phyloP scores from a whole-genome alignment of 352 stramenopile species.

The Globisporangium rhizosaccharum region DNA sequence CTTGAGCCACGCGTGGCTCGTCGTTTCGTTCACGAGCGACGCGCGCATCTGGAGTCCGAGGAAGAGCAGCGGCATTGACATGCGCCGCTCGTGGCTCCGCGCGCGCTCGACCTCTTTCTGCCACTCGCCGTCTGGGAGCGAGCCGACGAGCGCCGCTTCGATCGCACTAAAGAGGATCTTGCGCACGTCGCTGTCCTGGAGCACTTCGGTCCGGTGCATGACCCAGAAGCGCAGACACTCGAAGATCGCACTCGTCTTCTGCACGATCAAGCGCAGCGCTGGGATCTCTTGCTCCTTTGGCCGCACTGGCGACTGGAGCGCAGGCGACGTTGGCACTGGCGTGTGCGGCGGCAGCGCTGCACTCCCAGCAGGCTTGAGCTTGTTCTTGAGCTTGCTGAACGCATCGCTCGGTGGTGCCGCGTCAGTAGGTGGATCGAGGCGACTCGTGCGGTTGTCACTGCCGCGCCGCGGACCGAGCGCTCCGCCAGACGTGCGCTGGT shows the following conservation, averaged over 20 bases:
- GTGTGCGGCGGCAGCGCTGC: slow-evolving; percentile 5
- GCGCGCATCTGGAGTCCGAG: slow-evolving; percentile 81
- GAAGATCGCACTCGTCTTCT: slow-evolving; percentile 84
- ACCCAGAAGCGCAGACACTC: slow-evolving; percentile 84
- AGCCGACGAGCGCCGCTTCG: slow-evolving; percentile 78
- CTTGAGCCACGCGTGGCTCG: slow-evolving; percentile 65
- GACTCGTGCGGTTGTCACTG: slow-evolving; percentile 46
- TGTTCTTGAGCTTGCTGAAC: slow-evolving; percentile 74
- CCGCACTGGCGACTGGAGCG: slow-evolving; percentile 30
- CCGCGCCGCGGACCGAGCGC: slow-evolving; percentile 25
- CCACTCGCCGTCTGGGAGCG: slow-evolving; percentile 74
- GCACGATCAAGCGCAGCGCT: slow-evolving; percentile 65
- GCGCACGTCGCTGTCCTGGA: slow-evolving; percentile 77
- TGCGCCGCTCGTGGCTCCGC: slow-evolving; percentile 48
- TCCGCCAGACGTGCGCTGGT: slow-evolving; percentile 17
- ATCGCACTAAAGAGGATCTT: slow-evolving; percentile 84
- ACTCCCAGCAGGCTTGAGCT: slow-evolving; percentile 31
- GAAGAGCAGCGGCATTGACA: slow-evolving; percentile 83
- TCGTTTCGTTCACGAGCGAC: slow-evolving; percentile 68
- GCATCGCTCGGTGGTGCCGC: slow-evolving; percentile 20
- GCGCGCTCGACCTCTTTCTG: slow-evolving; percentile 72
- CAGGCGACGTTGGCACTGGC: slow-evolving; percentile 17
- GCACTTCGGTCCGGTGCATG: slow-evolving; percentile 65
- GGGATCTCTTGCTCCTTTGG: slow-evolving; percentile 61
- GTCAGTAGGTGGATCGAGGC: slow-evolving; percentile 20